Evolutionary conservation across 2,329 filamentous ascomycete genomes (phyloP).

Genomic region (Trichoderma koningiopsis): DNA sequence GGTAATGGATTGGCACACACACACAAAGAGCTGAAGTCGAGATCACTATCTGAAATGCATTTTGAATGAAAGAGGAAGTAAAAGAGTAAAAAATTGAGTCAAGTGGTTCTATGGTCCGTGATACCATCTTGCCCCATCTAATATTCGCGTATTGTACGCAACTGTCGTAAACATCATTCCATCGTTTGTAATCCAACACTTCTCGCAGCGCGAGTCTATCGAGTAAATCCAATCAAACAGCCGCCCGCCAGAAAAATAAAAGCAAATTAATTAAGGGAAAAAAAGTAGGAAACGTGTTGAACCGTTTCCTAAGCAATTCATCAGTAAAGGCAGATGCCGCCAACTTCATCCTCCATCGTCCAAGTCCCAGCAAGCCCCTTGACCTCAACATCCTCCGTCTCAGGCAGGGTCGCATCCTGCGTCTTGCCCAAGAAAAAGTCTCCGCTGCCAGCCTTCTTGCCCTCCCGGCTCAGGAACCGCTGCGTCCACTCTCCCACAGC

Average conservation of each 20-base stretch:
- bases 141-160: not conserved
- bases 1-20: conserved; percentile 3
- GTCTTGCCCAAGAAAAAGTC: conserved; percentile 62
- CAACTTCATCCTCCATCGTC: conserved; percentile 82
- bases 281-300: not conserved
- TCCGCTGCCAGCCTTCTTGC: conserved; percentile 51
- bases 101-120: not conserved
- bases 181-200: not conserved
- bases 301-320: not conserved
- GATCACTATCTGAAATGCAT: not conserved
- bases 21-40: not conserved
- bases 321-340: conserved; percentile 60
- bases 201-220: not conserved
- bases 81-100: not conserved
- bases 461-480: conserved; percentile 58
- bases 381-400: conserved; percentile 51
- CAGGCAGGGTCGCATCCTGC: conserved; percentile 45
- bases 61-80: not conserved
- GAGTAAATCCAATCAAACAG: not conserved
- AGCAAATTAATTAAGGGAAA: not conserved
- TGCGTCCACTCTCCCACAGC: conserved; percentile 70
- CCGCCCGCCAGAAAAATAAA: not conserved
- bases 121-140: not conserved
- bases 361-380: conserved; percentile 79
- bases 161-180: not conserved